A percentile compares a stretch with the other conserved stretches of the same genome.
Evolutionary conservation across 2,329 filamentous ascomycete genomes (phyloP).

Genomic region (Fusarium tanahbumbuense): DNA sequence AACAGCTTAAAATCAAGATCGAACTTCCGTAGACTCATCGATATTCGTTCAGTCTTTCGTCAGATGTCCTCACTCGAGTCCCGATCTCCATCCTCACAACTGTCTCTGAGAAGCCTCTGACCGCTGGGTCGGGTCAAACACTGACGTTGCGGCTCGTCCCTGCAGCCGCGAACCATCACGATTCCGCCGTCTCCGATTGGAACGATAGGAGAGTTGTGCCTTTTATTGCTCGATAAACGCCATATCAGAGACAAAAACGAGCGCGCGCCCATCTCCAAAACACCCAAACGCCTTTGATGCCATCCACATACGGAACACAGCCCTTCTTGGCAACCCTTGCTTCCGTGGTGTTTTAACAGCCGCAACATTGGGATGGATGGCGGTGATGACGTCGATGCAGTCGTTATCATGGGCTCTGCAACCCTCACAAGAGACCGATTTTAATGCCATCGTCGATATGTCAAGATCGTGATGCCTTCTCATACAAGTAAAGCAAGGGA

Average conservation of each 20-base stretch:
- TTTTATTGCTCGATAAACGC: neutral
- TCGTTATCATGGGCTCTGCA: slow-evolving; percentile 11
- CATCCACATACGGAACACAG: slow-evolving; percentile 29
- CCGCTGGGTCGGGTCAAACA: slow-evolving; percentile 18
- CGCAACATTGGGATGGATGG: neutral
- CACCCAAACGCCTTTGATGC: slow-evolving; percentile 27
- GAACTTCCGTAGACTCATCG: slow-evolving; percentile 35
- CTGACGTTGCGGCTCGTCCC: slow-evolving; percentile 34
- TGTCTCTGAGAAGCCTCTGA: slow-evolving; percentile 8
- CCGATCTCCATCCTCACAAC: slow-evolving; percentile 12
- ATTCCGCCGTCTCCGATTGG: neutral
- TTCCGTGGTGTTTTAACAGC: slow-evolving; percentile 11
- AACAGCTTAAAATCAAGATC: slow-evolving; percentile 26
- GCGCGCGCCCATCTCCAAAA: slow-evolving; percentile 22
- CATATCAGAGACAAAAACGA: slow-evolving; percentile 10
- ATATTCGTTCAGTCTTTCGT: slow-evolving; percentile 8
- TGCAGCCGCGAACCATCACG: slow-evolving; percentile 19
- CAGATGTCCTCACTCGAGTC: slow-evolving; percentile 18
- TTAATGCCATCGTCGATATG: slow-evolving; percentile 8
- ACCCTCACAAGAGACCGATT: slow-evolving; percentile 3
- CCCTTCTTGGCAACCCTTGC: slow-evolving; percentile 29
- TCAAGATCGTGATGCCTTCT: slow-evolving; percentile 15
- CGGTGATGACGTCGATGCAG: slow-evolving; percentile 19
- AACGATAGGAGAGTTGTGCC: neutral
- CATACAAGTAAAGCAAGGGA: slow-evolving; percentile 29